phyloP scores from a whole-genome alignment of 352 stramenopile genomes.

The Pythium pyrilobum region DNA sequence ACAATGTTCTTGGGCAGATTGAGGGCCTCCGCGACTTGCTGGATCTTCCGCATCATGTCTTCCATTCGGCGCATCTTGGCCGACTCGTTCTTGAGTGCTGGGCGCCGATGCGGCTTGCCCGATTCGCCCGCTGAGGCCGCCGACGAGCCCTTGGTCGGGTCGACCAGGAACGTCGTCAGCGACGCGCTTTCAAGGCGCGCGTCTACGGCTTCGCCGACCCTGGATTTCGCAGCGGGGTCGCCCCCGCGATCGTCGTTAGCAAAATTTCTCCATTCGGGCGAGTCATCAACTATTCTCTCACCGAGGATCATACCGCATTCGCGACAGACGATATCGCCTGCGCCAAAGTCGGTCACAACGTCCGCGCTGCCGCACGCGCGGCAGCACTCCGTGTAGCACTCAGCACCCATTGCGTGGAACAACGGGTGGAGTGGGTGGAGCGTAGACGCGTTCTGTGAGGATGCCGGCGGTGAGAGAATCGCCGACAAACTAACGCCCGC shows the following conservation, averaged over 20 bases:
- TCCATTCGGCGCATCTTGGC: constrained; percentile 62
- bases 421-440: background rate
- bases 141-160: constrained; percentile 32
- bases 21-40: constrained; percentile 59
- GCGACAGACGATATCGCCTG: constrained; percentile 78
- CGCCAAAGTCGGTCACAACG: constrained; percentile 76
- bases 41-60: constrained; percentile 56
- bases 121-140: constrained; percentile 16
- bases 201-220: constrained; percentile 67
- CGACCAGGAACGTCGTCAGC: constrained; percentile 68
- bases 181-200: constrained; percentile 50
- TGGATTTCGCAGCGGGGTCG: constrained; percentile 74
- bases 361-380: constrained; percentile 63
- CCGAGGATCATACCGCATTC: constrained; percentile 79
- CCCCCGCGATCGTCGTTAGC: constrained; percentile 83
- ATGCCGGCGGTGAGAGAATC: too few species aligned
- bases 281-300: constrained; percentile 87
- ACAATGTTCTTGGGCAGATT: constrained; percentile 69
- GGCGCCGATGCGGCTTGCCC: constrained; percentile 40
- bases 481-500: background rate
- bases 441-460: background rate
- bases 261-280: constrained; percentile 83
- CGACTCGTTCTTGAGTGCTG: constrained; percentile 54
- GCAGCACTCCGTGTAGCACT: constrained; percentile 61
- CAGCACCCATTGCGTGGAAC: constrained; percentile 36